Percentiles rank a stretch among this genome's conserved stretches.
Evolutionary conservation across 2,329 filamentous ascomycete species (phyloP).

Genomic region (Claviceps maximensis): DNA sequence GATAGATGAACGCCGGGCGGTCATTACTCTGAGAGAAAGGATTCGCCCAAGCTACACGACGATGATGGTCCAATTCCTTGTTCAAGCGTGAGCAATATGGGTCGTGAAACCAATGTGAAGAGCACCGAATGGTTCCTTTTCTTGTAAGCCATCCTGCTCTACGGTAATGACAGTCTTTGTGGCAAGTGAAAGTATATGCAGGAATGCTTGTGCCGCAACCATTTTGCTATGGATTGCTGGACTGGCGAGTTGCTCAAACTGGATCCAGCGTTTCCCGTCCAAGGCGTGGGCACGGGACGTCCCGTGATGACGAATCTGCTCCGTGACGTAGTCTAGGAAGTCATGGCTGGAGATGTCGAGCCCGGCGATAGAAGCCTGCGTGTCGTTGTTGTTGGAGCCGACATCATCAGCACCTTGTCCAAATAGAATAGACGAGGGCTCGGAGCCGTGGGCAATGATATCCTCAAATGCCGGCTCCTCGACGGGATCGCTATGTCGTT

Average conservation of each 20-base stretch:
- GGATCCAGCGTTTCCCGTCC: slow-evolving; percentile 32
- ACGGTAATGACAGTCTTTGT: slow-evolving; percentile 52
- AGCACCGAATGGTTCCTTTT: slow-evolving; percentile 28
- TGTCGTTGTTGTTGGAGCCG: slow-evolving; percentile 15
- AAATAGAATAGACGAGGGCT: slow-evolving; percentile 19
- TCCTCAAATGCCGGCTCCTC: slow-evolving; percentile 19
- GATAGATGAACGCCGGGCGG: too few species aligned
- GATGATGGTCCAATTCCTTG: too few species aligned
- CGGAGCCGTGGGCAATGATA: slow-evolving; percentile 21
- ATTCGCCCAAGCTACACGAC: too few species aligned
- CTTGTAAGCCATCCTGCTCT: slow-evolving; percentile 37
- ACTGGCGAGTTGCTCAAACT: slow-evolving; percentile 59
- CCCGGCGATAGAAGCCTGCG: slow-evolving; percentile 19
- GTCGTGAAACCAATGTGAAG: slow-evolving; percentile 17
- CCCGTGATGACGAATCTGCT: slow-evolving; percentile 21
- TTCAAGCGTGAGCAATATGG: too few species aligned
- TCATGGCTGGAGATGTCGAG: slow-evolving; percentile 33
- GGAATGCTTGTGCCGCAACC: slow-evolving; percentile 62
- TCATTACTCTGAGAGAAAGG: background rate
- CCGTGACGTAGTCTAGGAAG: slow-evolving; percentile 31
- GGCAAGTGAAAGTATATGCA: slow-evolving; percentile 58
- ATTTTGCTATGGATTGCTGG: slow-evolving; percentile 37
- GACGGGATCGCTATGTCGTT: slow-evolving; percentile 33
- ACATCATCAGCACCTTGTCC: slow-evolving; percentile 8
- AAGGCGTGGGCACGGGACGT: slow-evolving; percentile 20